Evolutionary conservation across 345 rosid genomes (phyloP), one percentile per base, ranked within the genome.

Genomic region (Eucalyptus cloeziana): DNA sequence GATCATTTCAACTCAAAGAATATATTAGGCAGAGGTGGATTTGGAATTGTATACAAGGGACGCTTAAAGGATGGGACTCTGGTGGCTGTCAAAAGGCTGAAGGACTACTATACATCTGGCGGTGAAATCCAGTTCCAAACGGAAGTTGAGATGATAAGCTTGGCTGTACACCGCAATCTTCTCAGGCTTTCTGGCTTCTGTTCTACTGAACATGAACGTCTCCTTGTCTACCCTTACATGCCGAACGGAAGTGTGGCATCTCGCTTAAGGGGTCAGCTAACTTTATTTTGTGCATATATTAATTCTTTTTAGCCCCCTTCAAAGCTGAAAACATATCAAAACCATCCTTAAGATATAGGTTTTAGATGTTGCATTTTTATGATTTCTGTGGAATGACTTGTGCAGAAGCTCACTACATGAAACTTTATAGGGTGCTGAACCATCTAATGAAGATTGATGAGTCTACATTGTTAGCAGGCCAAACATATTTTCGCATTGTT

Each of bases 101-200:
- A 95, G 88, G 99, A 97, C 91, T 93, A 94, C 91, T 95, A 95
- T 89, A 92, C 94, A 58, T 96, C 96, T 1, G 98, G 96, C 8
- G 99, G 99, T 14, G 99, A 97, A 92, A 93, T 96, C 91, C 99
- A 97, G 89, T 97, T 97, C 90, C 99, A 97, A 93, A 97, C 99
- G 40, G 98, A 97, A 92, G 97, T 97, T 67, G 96, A 96, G 92
- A 96, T 96, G 6, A 97, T 97, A 89, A 95, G 99, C 90, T 92
- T 97, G 88, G 99, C 99, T 52, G 96, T 97, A 64, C 99, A 97
- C 89, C 95, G 97, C 43, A 97, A 97, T 94, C 99, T 97, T 85
- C 98, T 97, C 51, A 92, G 98, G 93, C 99, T 97, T 33, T 94
- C 94, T 15, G 99, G 99, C 33, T 96, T 97, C 90, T 97, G 99